These are phyloP conservation scores for Wickerhamiella parazyma DNA, from an alignment of 805 yeast species.

Conservation along the genomic window DNA sequence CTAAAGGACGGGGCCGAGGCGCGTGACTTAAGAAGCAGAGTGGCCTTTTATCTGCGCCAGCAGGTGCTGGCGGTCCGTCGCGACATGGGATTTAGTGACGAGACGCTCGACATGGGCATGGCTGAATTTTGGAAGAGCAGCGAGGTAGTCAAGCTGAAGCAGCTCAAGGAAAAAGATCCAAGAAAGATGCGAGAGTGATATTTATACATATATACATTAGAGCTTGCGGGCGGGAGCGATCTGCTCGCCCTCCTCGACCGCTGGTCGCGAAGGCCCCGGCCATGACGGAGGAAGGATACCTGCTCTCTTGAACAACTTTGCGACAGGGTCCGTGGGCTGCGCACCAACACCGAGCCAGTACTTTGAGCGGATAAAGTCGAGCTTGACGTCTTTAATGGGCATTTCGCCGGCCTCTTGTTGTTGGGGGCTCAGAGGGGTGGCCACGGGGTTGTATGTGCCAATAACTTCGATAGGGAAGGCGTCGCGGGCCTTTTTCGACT, in stretches of 20 bases:
- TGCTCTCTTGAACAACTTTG: constrained; percentile 60
- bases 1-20: constrained; percentile 54
- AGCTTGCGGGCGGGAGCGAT: constrained; percentile 17
- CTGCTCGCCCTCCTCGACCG: constrained; percentile 22
- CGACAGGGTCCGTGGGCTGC: constrained; percentile 75
- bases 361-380: constrained; percentile 80
- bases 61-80: constrained; percentile 31
- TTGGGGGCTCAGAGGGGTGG: constrained; percentile 51
- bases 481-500: constrained; percentile 56
- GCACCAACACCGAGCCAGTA: constrained; percentile 98
- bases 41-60: constrained; percentile 56
- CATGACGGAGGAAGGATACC: constrained; percentile 36
- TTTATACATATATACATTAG: neutral
- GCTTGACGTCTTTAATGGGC: constrained; percentile 62
- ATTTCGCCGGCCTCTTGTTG: constrained; percentile 42
- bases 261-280: constrained; percentile 23
- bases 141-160: constrained; percentile 8
- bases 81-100: constrained; percentile 27
- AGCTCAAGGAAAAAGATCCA: constrained; percentile 9
- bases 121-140: constrained; percentile 53
- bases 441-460: constrained; percentile 83
- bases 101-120: constrained; percentile 53
- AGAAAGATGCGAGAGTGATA: neutral
- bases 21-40: constrained; percentile 46
- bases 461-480: constrained; percentile 85